Base-by-base conservation (phyloP, 257 asterid genomes). In the Agastache rugosa region DNA sequence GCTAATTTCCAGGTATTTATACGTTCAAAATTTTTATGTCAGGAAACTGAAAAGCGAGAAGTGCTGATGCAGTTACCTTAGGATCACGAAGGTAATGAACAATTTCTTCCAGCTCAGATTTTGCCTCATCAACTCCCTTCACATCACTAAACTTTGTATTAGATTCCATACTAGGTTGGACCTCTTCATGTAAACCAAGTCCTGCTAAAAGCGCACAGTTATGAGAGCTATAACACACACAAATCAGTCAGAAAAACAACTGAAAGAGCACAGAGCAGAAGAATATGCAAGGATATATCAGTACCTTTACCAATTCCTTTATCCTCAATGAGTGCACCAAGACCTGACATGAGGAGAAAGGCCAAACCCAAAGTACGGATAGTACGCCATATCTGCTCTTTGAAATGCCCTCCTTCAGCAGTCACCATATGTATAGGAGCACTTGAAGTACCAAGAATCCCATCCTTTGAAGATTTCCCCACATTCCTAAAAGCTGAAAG, bases 71-170 rank as follows among this genome's bases (percentile, higher is more conserved):
- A 72, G 62, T 80, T 71, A 90, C 99, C 97, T 90, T 94, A 42
- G 99, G 98, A 84, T 94, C 97, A 80, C 99, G 95, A 75, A 94
- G 96, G 84, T 94, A 94, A 87, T 92, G 96, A 68, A 90, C 99
- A 74, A 94, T 94, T 83, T 94, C 99, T 83, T 94, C 97, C 78
- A 94, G 87, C 80, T 94, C 98, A 59, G 88, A 69, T 83, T 92
- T 94, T 47, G 98, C 99, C 87, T 94, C 99, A 75, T 94, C 99
- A 62, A 94, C 98, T 72, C 99, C 99, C 83, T 94, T 94, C 59
- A 94, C 97, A 53, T 92, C 97, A 79, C 91, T 86, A 75, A 92
- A 90, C 78, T 89, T 94, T 37, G 98, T 94, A 71, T 77, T 86
- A 53, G 96, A 84, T 79, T 92, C 98, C 91, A 90, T 75, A 72